Evolutionary conservation across 305 asterid genomes (phyloP).

Genomic region (Fraxinus nigra): DNA sequence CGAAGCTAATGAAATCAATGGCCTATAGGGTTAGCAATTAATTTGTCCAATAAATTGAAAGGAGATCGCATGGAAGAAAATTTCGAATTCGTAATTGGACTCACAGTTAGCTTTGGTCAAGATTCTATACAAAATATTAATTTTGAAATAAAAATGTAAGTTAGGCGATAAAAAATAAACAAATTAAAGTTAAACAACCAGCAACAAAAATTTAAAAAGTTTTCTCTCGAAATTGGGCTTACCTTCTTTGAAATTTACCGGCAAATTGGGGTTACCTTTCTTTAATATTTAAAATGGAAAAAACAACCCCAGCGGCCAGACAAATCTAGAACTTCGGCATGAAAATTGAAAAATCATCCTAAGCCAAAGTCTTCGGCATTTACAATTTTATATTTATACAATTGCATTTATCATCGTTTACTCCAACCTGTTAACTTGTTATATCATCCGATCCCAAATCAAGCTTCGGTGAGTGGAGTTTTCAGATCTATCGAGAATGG

Average conservation of each 20-base stretch:
- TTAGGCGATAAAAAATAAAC: background rate
- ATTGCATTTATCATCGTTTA: conserved; percentile 4
- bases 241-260: background rate
- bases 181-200: background rate
- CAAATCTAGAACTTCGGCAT: background rate
- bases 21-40: background rate
- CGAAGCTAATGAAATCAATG: background rate
- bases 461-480: background rate
- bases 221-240: background rate
- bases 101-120: background rate
- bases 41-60: too few relatives aligned
- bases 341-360: background rate
- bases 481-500: conserved; percentile 49
- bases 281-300: background rate
- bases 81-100: background rate
- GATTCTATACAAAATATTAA: background rate
- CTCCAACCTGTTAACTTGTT: conserved; percentile 8
- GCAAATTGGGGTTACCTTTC: background rate
- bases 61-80: too few relatives aligned
- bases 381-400: background rate
- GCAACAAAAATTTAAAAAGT: background rate
- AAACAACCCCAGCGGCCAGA: background rate
- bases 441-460: conserved; percentile 10
- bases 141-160: background rate
- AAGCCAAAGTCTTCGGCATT: conserved; percentile 20